Base-by-base conservation (phyloP, 148 eudicot species). In the Rhododendron ferrugineum region DNA sequence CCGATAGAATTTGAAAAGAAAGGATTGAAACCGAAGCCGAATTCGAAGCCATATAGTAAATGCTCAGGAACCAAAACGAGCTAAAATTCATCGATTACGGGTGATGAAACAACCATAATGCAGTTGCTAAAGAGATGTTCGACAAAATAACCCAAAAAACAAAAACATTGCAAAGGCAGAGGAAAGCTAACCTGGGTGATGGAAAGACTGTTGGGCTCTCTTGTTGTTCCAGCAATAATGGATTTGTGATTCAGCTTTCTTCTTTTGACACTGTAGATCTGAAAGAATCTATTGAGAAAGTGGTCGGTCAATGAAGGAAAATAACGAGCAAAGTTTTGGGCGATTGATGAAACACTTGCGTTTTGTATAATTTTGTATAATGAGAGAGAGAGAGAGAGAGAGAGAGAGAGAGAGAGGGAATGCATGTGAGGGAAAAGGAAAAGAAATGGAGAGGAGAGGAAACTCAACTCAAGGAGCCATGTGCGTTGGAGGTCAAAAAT, bases 201-300 rank as follows among this genome's bases (percentile, higher is more conserved):
- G 6, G 36, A 13, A 52, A 37, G 28, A 81, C 6, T 54, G 14
- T 18, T 40, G 37, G 10, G 11, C 46, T 13, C 73, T 80, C 32
- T 15, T 15, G 58, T 54, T 74, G 34, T 42, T 28, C 34, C 26
- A 54, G 58, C 44, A 81, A 81, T 42, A 56, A 86, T 18, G 72
- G 16, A 40, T 66, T 68, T 42, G 34, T 47, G 68, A 62, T 26
- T 84, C 50, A 79, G 83, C 85, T 62, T 58, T 76, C 46, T 64
- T 54, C 52, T 82, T 80, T 62, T 87, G 75, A 32, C 70, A 89
- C 87, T 83, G 87, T 89, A 87, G 91, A 89, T 89, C 89, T 89
- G 88, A 85, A 85, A 81, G 88, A 87, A 89, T 87, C 89, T 83
- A 80, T 37, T 36, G 22, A 44, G 76, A 30, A 64, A 83, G 88